Evolutionary conservation across 306 rosid species (phyloP), one percentile per base, ranked within the genome.

Genomic region (Quercus bicolor): DNA sequence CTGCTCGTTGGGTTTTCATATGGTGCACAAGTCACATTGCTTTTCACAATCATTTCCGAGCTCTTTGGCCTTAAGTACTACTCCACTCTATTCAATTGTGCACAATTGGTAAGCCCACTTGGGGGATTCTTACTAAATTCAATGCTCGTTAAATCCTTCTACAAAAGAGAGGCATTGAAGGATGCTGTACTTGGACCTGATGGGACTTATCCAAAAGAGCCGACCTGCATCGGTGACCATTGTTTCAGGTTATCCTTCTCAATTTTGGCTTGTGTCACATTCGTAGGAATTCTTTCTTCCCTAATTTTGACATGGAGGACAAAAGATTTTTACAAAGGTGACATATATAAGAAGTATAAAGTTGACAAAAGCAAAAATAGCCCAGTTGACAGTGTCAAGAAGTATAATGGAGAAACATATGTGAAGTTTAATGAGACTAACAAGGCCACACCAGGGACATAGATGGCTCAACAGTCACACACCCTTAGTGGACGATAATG

Each of bases 11-110:
- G 90, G 5, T 82, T 88, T 53, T 74, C 88, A 1, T 80, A 78
- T 53, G 90, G 92, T 0, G 92, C 90, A 0, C 92, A 88, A 34
- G 28, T 86, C 19, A 83, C 90, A 0, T 60, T 88, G 76, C 77
- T 84, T n/a, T 84, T 77, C 64, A 77, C 92, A 18, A 86, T 86
- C 19, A 86, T 86, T 29, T 88, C 88, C 0, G 90, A 88, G 79
- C 80, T 88, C 4, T 88, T 88, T 33, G 90, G 92, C 20, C 84
- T 86, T 5, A 88, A 84, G 43, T 72, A 88, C 73, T 88, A 74
- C 70, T 75, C 87, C 1, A 86, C 92, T 24, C 34, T 88, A 78
- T 84, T 88, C 82, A 88, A 86, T 21, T 86, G 77, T 21, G 90
- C 85, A 6, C 87, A 84, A 21, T 12, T 82, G 2, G 85, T 80